Base-by-base conservation (phyloP, 306 rosid species). In the Begonia masoniana region DNA sequence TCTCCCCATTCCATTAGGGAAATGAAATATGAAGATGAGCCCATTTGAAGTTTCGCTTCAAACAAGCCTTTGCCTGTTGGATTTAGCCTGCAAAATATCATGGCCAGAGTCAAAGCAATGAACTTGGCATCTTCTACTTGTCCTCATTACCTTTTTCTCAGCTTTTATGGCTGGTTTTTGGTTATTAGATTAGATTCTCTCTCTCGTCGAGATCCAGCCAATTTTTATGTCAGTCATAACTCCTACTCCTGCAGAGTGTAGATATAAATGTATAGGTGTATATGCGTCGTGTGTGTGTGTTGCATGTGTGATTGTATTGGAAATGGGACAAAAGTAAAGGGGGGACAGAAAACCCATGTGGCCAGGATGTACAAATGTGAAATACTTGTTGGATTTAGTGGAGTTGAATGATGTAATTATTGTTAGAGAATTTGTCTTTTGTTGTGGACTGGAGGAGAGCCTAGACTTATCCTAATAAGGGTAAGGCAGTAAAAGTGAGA, bases 361-460 rank as follows among this genome's bases (percentile, higher is more conserved):
- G 52, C 11, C 41, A 43, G 39, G 39, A 31, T 3, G 23, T 48
- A 43, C 43, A 63, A 58, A 45, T 57, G 56, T 65, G 62, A 65
- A 53, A 54, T 16, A 2, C 11, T 55, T 31, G 21, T 69, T 54
- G 69, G 65, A 69, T 35, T 70, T 3, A 36, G n/a, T 43, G 11
- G 5, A 17, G 16, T 43, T 8, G 14, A 24, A 26, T 3, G 39
- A 9, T 31, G 39, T 3, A 19, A 45, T 45, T 10, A 45, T 45
- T 45, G 49, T 12, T 10, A 10, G 49, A 45, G 49, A 4, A 7
- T 7, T 45, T 11, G n/a, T n/a, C 15, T 45, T 4, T 45, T 11
- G 13, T 45, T 31, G 39, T 31, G 39, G 39, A 31, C 7, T 5
- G 39, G 39, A 31, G 39, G 7, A 31, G 39, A 31, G 39, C 39